phyloP scores from a whole-genome alignment of 352 stramenopile genomes.

The Phytophthora uliginosa region DNA sequence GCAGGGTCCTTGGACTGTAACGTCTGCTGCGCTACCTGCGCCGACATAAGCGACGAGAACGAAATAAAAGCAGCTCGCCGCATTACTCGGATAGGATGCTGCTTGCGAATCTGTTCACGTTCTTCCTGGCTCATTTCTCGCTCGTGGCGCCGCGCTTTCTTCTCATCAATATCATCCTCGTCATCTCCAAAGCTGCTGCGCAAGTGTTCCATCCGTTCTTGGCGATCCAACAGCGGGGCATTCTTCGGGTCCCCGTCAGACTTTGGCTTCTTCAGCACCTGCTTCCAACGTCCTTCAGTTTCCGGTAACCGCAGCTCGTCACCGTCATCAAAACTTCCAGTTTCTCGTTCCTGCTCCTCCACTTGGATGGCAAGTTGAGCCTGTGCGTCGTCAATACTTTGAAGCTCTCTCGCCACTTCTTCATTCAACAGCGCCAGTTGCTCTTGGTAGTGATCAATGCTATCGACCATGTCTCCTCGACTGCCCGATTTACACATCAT shows the following conservation, averaged over 20 bases:
- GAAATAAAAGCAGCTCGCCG: conserved; percentile 79
- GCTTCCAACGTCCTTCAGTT: conserved; percentile 19
- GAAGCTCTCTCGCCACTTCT: conserved; percentile 65
- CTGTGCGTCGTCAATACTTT: conserved; percentile 71
- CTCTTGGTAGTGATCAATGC: conserved; percentile 74
- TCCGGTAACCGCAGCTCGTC: conserved; percentile 25
- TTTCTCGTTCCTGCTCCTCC: conserved; percentile 39
- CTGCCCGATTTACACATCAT: conserved; percentile 52
- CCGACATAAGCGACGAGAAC: conserved; percentile 78
- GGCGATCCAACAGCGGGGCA: conserved; percentile 24
- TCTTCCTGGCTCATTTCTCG: conserved; percentile 60
- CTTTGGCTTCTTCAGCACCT: conserved; percentile 18
- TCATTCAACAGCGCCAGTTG: conserved; percentile 66
- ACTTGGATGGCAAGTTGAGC: conserved; percentile 55
- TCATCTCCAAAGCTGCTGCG: conserved; percentile 32
- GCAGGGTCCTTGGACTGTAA: conserved; percentile 70
- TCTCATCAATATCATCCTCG: conserved; percentile 32
- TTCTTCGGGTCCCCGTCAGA: conserved; percentile 28
- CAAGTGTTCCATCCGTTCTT: conserved; percentile 16
- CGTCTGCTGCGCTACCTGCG: conserved; percentile 77
- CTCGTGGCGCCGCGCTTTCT: conserved; percentile 44
- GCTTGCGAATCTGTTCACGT: conserved; percentile 53
- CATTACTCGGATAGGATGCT: conserved; percentile 74
- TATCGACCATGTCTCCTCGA: conserved; percentile 52
- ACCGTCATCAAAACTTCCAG: conserved; percentile 27